A percentile compares a stretch with the other conserved stretches of the same genome.
These are phyloP conservation scores for Blechomonas ayalai DNA, from an alignment of 208 protist genomes.

Conservation along the genomic window DNA sequence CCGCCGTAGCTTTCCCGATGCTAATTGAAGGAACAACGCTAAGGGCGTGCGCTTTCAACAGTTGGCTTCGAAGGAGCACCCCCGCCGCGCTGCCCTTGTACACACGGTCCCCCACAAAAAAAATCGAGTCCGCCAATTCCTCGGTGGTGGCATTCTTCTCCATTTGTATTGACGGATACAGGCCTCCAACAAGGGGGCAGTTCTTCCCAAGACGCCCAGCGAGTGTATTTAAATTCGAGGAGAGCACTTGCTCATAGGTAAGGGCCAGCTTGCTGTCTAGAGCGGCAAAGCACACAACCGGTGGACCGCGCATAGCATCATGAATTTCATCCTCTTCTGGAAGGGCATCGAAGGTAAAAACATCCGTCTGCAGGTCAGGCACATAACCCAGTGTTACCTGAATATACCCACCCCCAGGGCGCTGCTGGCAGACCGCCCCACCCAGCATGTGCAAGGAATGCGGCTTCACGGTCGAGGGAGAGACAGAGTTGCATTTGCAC, in stretches of 20 bases:
- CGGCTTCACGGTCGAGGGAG: conserved; percentile 56
- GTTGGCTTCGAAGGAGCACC: conserved; percentile 59
- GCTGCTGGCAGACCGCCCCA: conserved; percentile 66
- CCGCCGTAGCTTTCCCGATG: conserved; percentile 24
- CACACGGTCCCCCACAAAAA: conserved; percentile 76
- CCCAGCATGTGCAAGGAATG: conserved; percentile 74
- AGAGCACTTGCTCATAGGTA: conserved; percentile 68
- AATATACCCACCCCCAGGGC: conserved; percentile 74
- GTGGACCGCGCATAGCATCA: conserved; percentile 19
- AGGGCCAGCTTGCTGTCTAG: conserved; percentile 62
- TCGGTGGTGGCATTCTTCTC: conserved; percentile 5
- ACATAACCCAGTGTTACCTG: conserved; percentile 77
- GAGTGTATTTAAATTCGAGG: conserved; percentile 41
- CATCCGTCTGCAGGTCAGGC: conserved; percentile 62
- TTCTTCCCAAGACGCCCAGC: conserved; percentile 16
- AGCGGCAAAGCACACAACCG: conserved; percentile 48
- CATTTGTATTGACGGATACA: conserved; percentile 50
- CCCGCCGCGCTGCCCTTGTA: conserved; percentile 72
- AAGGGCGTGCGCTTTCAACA: conserved; percentile 43
- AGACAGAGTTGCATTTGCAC: conserved; percentile 58
- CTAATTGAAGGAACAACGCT: conserved; percentile 76
- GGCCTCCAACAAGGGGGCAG: conserved; percentile 55
- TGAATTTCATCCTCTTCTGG: conserved; percentile 54
- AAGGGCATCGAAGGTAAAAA: conserved; percentile 80
- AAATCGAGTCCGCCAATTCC: conserved; percentile 61